phyloP scores from a whole-genome alignment of 1,139 yeast species.

The Pichia kudriavzevii region DNA sequence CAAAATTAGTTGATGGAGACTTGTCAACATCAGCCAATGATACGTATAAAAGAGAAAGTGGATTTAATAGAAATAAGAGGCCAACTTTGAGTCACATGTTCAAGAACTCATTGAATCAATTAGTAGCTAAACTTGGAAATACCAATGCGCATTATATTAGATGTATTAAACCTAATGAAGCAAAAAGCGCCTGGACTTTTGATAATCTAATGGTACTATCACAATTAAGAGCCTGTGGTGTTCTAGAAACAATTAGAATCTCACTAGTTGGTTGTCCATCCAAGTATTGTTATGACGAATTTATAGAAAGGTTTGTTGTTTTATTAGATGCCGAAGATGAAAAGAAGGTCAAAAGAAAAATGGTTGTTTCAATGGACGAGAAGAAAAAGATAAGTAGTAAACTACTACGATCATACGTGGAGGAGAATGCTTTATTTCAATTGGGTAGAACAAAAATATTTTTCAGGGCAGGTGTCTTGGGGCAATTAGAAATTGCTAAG shows the following conservation, averaged over 20 bases:
- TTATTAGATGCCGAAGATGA: conserved; percentile 59
- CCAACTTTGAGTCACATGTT: conserved; percentile 94
- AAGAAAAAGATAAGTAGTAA: conserved; percentile 58
- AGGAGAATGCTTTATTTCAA: conserved; percentile 65
- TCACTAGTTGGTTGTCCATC: conserved; percentile 98
- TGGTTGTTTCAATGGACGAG: conserved; percentile 42
- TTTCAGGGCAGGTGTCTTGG: conserved; percentile 94
- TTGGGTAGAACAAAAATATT: conserved; percentile 84
- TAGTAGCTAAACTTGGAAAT: conserved; percentile 85
- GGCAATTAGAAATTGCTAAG: conserved; percentile 83
- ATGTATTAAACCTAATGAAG: conserved; percentile 94
- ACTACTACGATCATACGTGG: conserved; percentile 55
- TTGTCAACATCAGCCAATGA: neutral
- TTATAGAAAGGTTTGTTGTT: conserved; percentile 81
- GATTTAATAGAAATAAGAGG: conserved; percentile 50
- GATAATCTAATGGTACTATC: conserved; percentile 92
- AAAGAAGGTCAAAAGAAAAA: conserved; percentile 51
- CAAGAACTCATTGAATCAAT: conserved; percentile 82
- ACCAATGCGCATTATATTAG: conserved; percentile 96
- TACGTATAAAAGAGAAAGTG: conserved; percentile 1
- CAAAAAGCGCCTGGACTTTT: conserved; percentile 90
- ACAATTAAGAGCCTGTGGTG: conserved; percentile 97
- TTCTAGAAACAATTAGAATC: conserved; percentile 87
- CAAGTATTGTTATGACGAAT: conserved; percentile 90
- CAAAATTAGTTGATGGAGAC: conserved; percentile 48